These are phyloP conservation scores for Hawksworthiomyces lignivorus DNA, from an alignment of 2,329 filamentous ascomycete species.

Conservation along the genomic window DNA sequence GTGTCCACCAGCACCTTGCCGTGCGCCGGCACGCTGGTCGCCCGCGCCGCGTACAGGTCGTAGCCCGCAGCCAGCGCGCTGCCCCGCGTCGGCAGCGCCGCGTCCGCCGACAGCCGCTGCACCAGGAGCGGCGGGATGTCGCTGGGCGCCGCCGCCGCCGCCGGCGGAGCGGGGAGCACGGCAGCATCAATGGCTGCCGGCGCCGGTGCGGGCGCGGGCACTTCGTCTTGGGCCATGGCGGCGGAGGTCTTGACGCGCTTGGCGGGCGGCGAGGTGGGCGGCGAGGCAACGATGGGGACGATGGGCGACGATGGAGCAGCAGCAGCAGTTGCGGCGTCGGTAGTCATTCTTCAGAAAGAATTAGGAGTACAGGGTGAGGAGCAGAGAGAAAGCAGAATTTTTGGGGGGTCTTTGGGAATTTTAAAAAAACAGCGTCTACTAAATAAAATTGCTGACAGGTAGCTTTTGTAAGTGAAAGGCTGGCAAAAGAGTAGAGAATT, in stretches of 20 bases:
- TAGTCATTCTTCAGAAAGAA: slow-evolving; percentile 7
- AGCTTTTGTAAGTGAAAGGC: no score
- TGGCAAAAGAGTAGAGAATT: no score
- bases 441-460: no score
- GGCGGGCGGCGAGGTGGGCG: slow-evolving; percentile 48
- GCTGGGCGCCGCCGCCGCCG: no score
- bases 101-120: slow-evolving; percentile 77
- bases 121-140: slow-evolving; percentile 55
- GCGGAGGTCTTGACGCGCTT: slow-evolving; percentile 67
- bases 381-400: background rate
- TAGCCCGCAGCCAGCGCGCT: slow-evolving; percentile 88
- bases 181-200: slow-evolving; percentile 11
- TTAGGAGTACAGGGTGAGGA: background rate
- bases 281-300: slow-evolving; percentile 34
- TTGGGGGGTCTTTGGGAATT: no score
- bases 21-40: slow-evolving; percentile 67
- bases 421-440: no score
- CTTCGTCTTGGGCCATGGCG: slow-evolving; percentile 22
- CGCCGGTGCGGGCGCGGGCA: slow-evolving; percentile 26
- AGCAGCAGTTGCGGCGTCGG: slow-evolving; percentile 7
- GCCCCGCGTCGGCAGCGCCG: slow-evolving; percentile 78
- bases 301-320: slow-evolving; percentile 5
- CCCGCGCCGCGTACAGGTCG: slow-evolving; percentile 76
- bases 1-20: slow-evolving; percentile 86
- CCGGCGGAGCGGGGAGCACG: background rate